Evolutionary conservation across 179 eudicot species (phyloP), one percentile per base, ranked within the genome.

Genomic region (Beta lomatogona): DNA sequence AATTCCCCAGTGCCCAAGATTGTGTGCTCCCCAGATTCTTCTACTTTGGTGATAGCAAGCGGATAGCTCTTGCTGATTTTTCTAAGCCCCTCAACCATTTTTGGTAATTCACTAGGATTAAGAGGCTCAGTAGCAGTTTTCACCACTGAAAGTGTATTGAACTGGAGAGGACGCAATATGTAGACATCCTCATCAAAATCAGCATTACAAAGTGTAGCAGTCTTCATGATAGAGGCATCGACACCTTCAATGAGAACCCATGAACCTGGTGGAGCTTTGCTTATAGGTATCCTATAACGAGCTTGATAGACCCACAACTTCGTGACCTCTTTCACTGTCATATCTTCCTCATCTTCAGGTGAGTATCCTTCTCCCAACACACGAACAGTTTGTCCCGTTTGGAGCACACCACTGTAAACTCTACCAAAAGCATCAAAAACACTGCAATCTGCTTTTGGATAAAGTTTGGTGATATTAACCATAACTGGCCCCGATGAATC

Each of bases 191-290:
- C 99, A 22, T 92, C 92, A 82, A 80, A 87, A 59, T 93, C 88
- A 78, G 77, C 85, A 88, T 87, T 88, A 84, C 97, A 97, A 52
- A 97, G 91, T 36, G 99, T 97, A 65, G 99, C 99, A 77, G 98
- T 94, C 85, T 97, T 97, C 99, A 97, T 97, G 55, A 94, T 97
- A 46, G 99, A 97, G 58, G 99, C 98, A 88, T 97, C 99, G 36
- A 97, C 99, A 78, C 99, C 99, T 90, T 97, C 99, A 86, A 97
- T 94, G 58, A 97, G 95, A 82, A 97, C 99, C 99, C 99, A 97
- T 70, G 99, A 91, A 84, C 99, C 99, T 64, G 99, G 98, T 81
- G 97, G 99, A 57, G 99, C 98, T 86, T 90, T 93, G 83, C 93
- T 93, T 55, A 97, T 83, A 81, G 99, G 98, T 84, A 97, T 90